Percentiles rank a stretch among this genome's conserved stretches.
Evolutionary conservation across 176 grass and related monocot genomes (phyloP).

Genomic region (Rhynchospora tenuis): DNA sequence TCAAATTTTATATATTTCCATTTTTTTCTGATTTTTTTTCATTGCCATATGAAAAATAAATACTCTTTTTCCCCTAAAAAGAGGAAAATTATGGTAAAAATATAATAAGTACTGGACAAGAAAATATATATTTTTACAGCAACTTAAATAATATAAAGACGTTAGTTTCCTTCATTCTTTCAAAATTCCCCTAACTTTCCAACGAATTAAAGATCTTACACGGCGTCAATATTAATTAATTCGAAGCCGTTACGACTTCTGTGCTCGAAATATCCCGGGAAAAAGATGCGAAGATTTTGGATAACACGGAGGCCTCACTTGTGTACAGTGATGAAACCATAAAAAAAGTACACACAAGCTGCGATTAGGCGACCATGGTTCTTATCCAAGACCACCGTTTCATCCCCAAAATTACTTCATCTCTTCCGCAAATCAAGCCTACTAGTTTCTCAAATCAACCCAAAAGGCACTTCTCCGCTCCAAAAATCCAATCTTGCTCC

Average conservation of each 20-base stretch:
- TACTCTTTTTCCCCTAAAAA: no score
- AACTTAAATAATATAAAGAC: no score
- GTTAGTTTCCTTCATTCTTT: no score
- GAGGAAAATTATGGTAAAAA: no score
- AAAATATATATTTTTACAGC: no score
- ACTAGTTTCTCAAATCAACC: neutral
- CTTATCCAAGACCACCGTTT: slow-evolving; percentile 40
- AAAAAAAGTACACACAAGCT: slow-evolving; percentile 18
- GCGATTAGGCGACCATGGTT: slow-evolving; percentile 42
- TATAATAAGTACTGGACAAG: no score
- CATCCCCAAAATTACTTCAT: slow-evolving; percentile 16
- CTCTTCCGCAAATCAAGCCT: neutral
- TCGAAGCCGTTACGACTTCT: neutral
- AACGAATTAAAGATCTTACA: no score
- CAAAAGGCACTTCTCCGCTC: neutral
- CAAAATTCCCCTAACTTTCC: no score
- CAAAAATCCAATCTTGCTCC: neutral
- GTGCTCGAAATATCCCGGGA: neutral
- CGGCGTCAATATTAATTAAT: no score
- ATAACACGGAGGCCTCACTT: neutral
- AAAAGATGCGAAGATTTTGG: neutral
- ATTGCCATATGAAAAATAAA: no score
- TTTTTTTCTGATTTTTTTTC: no score
- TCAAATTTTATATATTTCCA: no score
- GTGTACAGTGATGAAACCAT: neutral